Percentiles rank a stretch among this genome's conserved stretches.
These are phyloP conservation scores for Noccaea caerulescens DNA, from an alignment of 345 rosid genomes.

Conservation along the genomic window DNA sequence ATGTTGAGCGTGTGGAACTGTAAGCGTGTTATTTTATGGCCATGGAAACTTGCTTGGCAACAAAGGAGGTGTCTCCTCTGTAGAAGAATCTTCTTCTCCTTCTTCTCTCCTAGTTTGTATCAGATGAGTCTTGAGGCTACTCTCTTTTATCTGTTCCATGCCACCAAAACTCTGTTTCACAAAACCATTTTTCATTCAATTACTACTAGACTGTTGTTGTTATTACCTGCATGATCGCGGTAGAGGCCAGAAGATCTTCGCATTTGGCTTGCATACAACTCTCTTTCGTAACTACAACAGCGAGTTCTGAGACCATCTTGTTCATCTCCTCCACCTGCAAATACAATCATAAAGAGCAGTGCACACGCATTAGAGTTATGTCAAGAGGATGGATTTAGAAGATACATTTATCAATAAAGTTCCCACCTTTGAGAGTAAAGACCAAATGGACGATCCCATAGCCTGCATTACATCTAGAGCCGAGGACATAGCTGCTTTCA, in stretches of 20 bases:
- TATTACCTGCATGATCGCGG: slow-evolving; percentile 79
- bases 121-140: slow-evolving; percentile 69
- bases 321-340: slow-evolving; percentile 75
- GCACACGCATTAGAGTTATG: slow-evolving; percentile 7
- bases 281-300: slow-evolving; percentile 61
- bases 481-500: slow-evolving; percentile 81
- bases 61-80: slow-evolving; percentile 20
- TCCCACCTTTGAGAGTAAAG: slow-evolving; percentile 75
- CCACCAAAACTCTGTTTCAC: slow-evolving; percentile 7
- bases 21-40: slow-evolving; percentile 42
- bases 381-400: background rate
- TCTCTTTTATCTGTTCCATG: slow-evolving; percentile 56
- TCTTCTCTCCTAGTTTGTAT: slow-evolving; percentile 61
- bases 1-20: slow-evolving; percentile 39
- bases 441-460: slow-evolving; percentile 76
- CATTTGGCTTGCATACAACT: slow-evolving; percentile 71
- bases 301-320: slow-evolving; percentile 70
- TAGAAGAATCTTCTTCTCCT: slow-evolving; percentile 26
- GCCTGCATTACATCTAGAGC: slow-evolving; percentile 94
- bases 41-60: slow-evolving; percentile 46
- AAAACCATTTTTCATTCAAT: background rate
- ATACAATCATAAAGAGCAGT: slow-evolving; percentile 21
- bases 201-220: background rate
- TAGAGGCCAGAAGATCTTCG: slow-evolving; percentile 70
- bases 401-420: background rate